phyloP scores from a whole-genome alignment of 2,329 filamentous ascomycete species.

The Claviceps lovelessii region DNA sequence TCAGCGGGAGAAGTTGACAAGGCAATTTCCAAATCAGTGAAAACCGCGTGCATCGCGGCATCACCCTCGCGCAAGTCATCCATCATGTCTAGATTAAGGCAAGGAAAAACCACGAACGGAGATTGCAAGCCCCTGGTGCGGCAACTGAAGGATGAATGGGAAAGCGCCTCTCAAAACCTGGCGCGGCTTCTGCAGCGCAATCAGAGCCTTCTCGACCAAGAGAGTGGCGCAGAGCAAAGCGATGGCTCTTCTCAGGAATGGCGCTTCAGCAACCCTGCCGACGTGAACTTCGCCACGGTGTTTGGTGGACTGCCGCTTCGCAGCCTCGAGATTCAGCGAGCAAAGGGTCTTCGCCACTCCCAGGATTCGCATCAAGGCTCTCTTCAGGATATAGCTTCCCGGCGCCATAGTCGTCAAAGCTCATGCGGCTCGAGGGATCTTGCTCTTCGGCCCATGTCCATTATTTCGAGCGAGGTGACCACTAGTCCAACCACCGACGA shows the following conservation, averaged over 20 bases:
- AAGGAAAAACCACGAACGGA: constrained; percentile 16
- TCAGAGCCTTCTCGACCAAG: constrained; percentile 14
- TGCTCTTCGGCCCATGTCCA: constrained; percentile 5
- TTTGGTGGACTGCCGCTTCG: constrained; percentile 24
- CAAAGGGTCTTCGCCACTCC: constrained; percentile 9
- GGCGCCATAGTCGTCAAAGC: constrained; percentile 4
- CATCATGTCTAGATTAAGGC: constrained; percentile 20
- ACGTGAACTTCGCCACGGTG: constrained; percentile 16
- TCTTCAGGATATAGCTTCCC: not conserved
- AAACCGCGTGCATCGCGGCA: constrained; percentile 14
- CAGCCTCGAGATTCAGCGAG: constrained; percentile 16
- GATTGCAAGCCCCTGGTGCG: constrained; percentile 21
- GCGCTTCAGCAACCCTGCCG: constrained; percentile 11
- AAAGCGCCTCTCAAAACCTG: constrained; percentile 19
- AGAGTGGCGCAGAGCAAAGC: constrained; percentile 9
- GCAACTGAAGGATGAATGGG: constrained; percentile 26
- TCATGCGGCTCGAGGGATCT: constrained; percentile 4
- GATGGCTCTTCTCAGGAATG: constrained; percentile 11
- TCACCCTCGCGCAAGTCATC: constrained; percentile 19
- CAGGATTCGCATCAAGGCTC: constrained; percentile 3
- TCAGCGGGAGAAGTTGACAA: constrained; percentile 22
- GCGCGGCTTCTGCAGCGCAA: constrained; percentile 24
- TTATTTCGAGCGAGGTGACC: constrained; percentile 20
- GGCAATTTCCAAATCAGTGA: constrained; percentile 21
- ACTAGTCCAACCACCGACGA: constrained; percentile 23